Conservation (phyloP, 306 rosid genomes). For the Pyrus communis region DNA sequence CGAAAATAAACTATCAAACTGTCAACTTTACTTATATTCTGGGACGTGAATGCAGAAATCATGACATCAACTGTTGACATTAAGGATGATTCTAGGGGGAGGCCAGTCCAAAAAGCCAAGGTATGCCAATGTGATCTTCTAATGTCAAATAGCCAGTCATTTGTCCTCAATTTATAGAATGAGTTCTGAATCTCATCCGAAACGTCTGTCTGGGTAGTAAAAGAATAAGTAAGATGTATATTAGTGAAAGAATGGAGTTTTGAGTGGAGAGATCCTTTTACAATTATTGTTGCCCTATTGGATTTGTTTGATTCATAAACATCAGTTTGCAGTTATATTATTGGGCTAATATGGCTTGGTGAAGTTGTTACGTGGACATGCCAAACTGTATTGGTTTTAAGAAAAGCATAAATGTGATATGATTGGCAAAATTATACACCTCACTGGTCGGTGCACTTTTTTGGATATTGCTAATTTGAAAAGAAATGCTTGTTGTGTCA, state of each 20-base stretch:
- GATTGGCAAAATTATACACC: not conserved
- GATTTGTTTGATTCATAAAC: not conserved
- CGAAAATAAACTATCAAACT: not conserved
- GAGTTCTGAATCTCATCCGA: not conserved
- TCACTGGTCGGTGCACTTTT: not conserved
- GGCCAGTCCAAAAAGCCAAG: constrained; percentile 28
- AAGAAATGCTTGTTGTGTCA: not conserved
- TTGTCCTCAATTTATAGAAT: not conserved
- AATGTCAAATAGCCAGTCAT: not conserved
- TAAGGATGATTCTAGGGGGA: constrained; percentile 42
- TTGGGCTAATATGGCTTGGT: not conserved
- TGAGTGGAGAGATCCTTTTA: not conserved
- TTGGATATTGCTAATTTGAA: no score
- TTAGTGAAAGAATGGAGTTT: not conserved
- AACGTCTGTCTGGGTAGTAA: not conserved
- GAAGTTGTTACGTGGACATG: not conserved
- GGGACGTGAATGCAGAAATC: constrained; percentile 21
- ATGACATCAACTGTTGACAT: constrained; percentile 44
- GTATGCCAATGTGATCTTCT: not conserved
- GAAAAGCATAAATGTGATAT: not conserved
- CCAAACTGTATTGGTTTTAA: not conserved
- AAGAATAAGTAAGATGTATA: not conserved
- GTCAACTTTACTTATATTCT: not conserved
- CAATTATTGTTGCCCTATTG: not conserved
- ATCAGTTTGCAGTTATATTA: not conserved